These are phyloP conservation scores for Kwoniella botswanensis DNA, from an alignment of 768 basidiomycete species.

Conservation along the genomic window DNA sequence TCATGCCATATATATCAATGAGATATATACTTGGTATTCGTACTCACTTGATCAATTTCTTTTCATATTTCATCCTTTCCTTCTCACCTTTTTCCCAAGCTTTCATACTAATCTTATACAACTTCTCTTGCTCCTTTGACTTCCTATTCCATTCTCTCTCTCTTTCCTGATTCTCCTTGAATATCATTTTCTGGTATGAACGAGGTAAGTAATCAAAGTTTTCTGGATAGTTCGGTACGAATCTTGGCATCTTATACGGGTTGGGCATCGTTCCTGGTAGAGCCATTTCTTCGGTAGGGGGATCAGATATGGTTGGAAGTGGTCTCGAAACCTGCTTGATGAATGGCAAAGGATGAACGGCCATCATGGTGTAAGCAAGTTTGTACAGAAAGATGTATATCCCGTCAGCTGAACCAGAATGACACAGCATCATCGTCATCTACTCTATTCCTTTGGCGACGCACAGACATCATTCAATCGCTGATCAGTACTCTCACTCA, in stretches of 20 bases:
- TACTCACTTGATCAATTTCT: constrained; percentile 38
- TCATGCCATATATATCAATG: too few relatives aligned
- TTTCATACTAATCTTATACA: constrained; percentile 15
- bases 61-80: constrained; percentile 23
- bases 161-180: constrained; percentile 17
- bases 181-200: background rate
- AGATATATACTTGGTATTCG: background rate
- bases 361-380: too few relatives aligned
- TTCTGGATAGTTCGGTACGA: constrained; percentile 5
- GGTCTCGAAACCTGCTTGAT: background rate
- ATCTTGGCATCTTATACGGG: constrained; percentile 1
- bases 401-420: background rate
- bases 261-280: background rate
- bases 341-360: background rate
- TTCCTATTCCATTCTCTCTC: constrained; percentile 16
- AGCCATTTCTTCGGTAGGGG: background rate
- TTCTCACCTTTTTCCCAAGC: constrained; percentile 26
- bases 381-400: background rate
- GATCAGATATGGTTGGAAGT: background rate
- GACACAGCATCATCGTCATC: background rate
- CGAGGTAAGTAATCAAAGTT: constrained; percentile 7
- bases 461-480: background rate
- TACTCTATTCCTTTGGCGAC: background rate
- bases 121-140: constrained; percentile 20
- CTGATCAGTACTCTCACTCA: background rate